Base-by-base conservation (phyloP, 1,284 basidiomycete species). In the Coriolopsis trogii region DNA sequence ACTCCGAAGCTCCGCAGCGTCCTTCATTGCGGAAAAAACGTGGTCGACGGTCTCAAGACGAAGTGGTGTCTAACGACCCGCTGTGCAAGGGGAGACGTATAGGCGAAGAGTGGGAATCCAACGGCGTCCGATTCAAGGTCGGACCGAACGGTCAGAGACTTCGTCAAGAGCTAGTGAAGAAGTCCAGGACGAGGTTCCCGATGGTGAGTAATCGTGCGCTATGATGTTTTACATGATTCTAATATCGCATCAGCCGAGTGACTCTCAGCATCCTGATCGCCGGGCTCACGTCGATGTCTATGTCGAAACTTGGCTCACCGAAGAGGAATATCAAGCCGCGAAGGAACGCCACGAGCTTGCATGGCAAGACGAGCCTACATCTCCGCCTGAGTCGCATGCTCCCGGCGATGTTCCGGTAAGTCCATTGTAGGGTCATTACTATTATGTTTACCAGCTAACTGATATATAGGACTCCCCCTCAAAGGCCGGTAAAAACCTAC, bases 241-340 rank as follows among this genome's bases (percentile, higher is more conserved):
- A 15, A 56, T 30, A 20, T 4, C 57, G 34, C 43, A 51, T 49
- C 56, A 91, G 89, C 89, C 89, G 3, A 71, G 78, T 49, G 89
- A 91, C 63, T 91, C 89, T 15, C 74, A 82, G 49, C 89, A 91
- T 65, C 85, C 86, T 3, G 89, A 91, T 67, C 79, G 81, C 41
- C 71, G 79, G 52, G 80, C 77, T 13, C 80, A 82, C 53, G 70
- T 89, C 16, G 81, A 87, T 52, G 81, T 91, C 26, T 84, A 80
- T 57, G 77, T 91, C 13, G 88, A 91, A 65, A 78, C 74, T 23
- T 91, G 89, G 89, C 74, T 89, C 42, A 82, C 83, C 6, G 89
- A 91, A 43, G 85, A 84, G 48, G 82, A 89, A 58, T 87, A 86
- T 65, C 73, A 76, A 51, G 73, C 75, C 30, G 84, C 85, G 2